Evolutionary conservation across 2,329 filamentous ascomycete species (phyloP).

Genomic region (Microsporum canis): DNA sequence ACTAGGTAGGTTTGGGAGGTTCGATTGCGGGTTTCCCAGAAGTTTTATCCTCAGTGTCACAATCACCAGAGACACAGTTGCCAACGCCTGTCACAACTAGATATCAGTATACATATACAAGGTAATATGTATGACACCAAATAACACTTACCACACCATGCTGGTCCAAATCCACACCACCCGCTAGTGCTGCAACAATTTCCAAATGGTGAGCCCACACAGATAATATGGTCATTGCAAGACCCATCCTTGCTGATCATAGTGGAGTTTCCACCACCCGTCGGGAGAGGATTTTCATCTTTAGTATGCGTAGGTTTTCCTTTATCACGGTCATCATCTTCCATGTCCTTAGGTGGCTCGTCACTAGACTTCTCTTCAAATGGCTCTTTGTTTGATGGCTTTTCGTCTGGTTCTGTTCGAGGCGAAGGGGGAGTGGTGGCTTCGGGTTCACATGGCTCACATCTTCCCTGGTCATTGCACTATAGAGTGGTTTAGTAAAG

Average conservation of each 20-base stretch:
- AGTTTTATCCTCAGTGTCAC: slow-evolving; percentile 7
- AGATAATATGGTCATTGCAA: slow-evolving; percentile 9
- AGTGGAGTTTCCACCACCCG: not conserved
- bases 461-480: slow-evolving; percentile 2
- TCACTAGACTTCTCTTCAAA: not conserved
- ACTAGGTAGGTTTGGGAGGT: not conserved
- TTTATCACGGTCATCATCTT: not conserved
- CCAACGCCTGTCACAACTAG: slow-evolving; percentile 7
- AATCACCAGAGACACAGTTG: slow-evolving; percentile 13
- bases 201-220: slow-evolving; percentile 13
- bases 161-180: slow-evolving; percentile 12
- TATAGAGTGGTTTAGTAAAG: not conserved
- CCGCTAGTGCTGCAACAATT: slow-evolving; percentile 14
- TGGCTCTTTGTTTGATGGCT: not conserved
- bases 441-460: not conserved
- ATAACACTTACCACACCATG: slow-evolving; percentile 14
- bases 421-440: not conserved
- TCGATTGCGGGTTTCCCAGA: not conserved
- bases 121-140: not conserved
- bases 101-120: not conserved
- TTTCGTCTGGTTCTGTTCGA: not conserved
- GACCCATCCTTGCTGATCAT: slow-evolving; percentile 13
- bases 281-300: not conserved
- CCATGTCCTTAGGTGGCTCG: not conserved
- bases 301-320: not conserved